These are phyloP conservation scores for Solidago caesia DNA, from an alignment of 129 eudicot species.

Conservation along the genomic window DNA sequence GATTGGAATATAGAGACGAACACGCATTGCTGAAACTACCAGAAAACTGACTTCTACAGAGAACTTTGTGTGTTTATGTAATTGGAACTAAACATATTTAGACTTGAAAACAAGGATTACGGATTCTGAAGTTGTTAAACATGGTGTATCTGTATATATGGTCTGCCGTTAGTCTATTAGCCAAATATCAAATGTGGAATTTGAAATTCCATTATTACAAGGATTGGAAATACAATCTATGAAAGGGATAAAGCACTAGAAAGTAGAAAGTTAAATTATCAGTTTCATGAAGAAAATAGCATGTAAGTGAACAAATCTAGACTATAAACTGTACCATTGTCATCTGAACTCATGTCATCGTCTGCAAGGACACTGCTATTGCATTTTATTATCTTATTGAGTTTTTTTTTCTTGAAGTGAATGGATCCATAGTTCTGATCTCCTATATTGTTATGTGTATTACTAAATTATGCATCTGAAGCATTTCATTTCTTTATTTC, in stretches of 20 bases:
- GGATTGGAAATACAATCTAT: not conserved
- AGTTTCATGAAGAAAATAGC: too few relatives aligned
- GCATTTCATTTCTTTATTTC: not conserved
- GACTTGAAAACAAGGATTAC: not conserved
- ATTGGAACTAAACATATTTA: not conserved
- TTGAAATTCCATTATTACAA: not conserved
- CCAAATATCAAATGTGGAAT: not conserved
- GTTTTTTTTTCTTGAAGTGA: too few relatives aligned
- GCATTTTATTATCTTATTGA: too few relatives aligned
- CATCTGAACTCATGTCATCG: too few relatives aligned
- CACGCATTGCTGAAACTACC: not conserved
- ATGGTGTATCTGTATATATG: slow-evolving; percentile 7
- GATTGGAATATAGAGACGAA: too few relatives aligned
- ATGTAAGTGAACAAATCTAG: too few relatives aligned
- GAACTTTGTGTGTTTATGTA: not conserved
- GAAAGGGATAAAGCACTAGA: not conserved
- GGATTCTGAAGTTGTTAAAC: not conserved
- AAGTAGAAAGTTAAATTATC: not conserved
- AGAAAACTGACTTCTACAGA: not conserved
- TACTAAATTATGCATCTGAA: not conserved
- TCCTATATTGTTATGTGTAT: not conserved
- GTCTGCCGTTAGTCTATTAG: not conserved
- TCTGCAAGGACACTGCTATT: too few relatives aligned
- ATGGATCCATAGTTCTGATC: not conserved
- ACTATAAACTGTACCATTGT: too few relatives aligned